Evolutionary conservation across 2,329 filamentous ascomycete genomes (phyloP).

Genomic region (Beauveria scarabaeidicola): DNA sequence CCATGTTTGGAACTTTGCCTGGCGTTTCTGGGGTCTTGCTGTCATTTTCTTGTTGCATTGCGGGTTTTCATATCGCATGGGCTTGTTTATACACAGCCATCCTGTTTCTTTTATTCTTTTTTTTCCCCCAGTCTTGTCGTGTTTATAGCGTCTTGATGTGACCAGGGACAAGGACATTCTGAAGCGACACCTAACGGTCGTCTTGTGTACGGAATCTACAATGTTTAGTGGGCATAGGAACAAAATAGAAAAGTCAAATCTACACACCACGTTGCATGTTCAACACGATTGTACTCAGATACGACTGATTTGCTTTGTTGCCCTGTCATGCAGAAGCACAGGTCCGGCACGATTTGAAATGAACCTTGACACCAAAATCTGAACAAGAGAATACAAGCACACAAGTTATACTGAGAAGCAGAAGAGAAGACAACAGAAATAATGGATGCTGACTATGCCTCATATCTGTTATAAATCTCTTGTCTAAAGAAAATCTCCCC

Average conservation of each 20-base stretch:
- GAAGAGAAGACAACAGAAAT: background rate
- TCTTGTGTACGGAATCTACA: background rate
- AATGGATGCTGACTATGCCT: slow-evolving; percentile 9
- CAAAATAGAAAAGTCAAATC: background rate
- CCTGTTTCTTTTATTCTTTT: background rate
- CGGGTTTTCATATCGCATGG: background rate
- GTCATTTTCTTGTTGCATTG: slow-evolving; percentile 1
- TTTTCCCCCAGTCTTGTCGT: background rate
- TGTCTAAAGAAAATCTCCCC: background rate
- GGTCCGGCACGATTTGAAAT: background rate
- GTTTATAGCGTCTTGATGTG: too few species aligned
- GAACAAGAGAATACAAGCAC: background rate
- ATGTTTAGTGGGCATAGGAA: background rate
- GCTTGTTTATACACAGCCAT: background rate
- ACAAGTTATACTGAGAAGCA: background rate
- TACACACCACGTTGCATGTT: too few species aligned
- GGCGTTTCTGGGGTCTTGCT: background rate
- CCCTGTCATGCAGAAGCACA: background rate
- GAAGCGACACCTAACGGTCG: too few species aligned
- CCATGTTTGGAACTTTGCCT: slow-evolving; percentile 1
- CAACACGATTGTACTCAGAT: too few species aligned
- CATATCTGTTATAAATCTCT: background rate
- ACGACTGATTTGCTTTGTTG: background rate
- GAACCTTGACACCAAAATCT: background rate
- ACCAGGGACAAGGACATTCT: too few species aligned